Evolutionary conservation across 495 filamentous ascomycete genomes (phyloP).

Genomic region (Zalerion maritima): DNA sequence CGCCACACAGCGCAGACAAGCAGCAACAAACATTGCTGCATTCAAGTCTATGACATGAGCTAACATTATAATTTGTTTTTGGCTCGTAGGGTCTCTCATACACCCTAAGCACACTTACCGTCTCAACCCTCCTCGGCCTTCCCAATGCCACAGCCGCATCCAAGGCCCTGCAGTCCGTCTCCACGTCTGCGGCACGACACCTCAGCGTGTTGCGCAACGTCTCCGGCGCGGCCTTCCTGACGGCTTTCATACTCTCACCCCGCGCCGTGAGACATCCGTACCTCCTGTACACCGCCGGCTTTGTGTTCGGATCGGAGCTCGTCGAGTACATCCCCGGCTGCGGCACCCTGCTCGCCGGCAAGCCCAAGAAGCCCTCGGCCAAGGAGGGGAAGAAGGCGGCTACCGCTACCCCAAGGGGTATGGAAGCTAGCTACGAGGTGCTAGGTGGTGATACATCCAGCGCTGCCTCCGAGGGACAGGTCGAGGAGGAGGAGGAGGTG

Average conservation of each 20-base stretch:
- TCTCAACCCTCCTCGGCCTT: slow-evolving; percentile 64
- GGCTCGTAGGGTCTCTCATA: slow-evolving; percentile 65
- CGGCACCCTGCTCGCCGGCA: slow-evolving; percentile 18
- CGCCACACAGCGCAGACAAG: too few relatives aligned
- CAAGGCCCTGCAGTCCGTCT: slow-evolving; percentile 47
- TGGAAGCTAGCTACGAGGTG: slow-evolving; percentile 53
- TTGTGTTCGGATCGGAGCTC: slow-evolving; percentile 39
- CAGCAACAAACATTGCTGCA: too few relatives aligned
- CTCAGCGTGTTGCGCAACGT: slow-evolving; percentile 45
- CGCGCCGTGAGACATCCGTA: slow-evolving; percentile 63
- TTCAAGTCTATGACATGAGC: slow-evolving; percentile 1
- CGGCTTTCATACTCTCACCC: slow-evolving; percentile 62
- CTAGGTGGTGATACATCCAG: slow-evolving; percentile 35
- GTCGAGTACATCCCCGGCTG: slow-evolving; percentile 34
- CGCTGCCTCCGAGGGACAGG: slow-evolving; percentile 28
- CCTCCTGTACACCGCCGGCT: slow-evolving; percentile 60
- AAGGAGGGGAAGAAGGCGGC: slow-evolving; percentile 14
- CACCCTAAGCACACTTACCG: slow-evolving; percentile 53
- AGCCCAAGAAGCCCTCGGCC: slow-evolving; percentile 7
- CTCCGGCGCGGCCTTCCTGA: slow-evolving; percentile 46
- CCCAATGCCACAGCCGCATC: slow-evolving; percentile 53
- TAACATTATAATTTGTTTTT: too few relatives aligned
- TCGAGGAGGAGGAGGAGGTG: slow-evolving; percentile 32
- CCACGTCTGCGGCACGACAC: slow-evolving; percentile 41
- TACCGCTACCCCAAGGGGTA: slow-evolving; percentile 9